These are phyloP conservation scores for Apiotrichum siamense DNA, from an alignment of 1,284 basidiomycete species.

Conservation along the genomic window DNA sequence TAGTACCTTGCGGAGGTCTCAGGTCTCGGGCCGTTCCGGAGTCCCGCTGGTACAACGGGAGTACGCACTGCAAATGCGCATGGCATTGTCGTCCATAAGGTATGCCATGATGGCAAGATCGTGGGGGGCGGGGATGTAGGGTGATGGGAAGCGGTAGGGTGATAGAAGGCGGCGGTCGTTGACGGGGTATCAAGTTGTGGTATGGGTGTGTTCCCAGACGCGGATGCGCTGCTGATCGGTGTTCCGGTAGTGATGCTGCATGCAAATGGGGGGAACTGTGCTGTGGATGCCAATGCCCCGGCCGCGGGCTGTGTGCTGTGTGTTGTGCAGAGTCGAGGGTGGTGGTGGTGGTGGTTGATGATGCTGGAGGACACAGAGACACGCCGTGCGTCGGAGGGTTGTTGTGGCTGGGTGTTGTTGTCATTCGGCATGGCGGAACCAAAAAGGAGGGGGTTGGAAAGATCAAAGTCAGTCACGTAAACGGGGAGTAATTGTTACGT, in stretches of 20 bases:
- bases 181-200: too few relatives aligned
- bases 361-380: too few relatives aligned
- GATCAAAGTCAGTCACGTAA: neutral
- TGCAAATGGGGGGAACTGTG: too few relatives aligned
- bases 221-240: too few relatives aligned
- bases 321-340: slow-evolving; percentile 22
- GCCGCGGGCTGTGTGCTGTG: too few relatives aligned
- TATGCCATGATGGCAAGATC: slow-evolving; percentile 12
- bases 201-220: too few relatives aligned
- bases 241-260: too few relatives aligned
- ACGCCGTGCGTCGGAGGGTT: neutral
- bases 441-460: neutral
- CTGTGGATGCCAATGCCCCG: too few relatives aligned
- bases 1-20: too few relatives aligned
- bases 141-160: slow-evolving; percentile 4
- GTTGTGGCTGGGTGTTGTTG: neutral
- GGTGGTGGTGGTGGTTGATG: slow-evolving; percentile 10
- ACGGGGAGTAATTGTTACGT: too few relatives aligned
- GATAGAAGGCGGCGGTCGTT: too few relatives aligned
- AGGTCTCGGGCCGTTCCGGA: neutral
- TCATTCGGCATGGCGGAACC: neutral
- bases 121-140: slow-evolving; percentile 10
- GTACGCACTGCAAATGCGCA: slow-evolving; percentile 20
- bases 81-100: slow-evolving; percentile 20
- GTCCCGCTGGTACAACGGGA: neutral